phyloP scores from a whole-genome alignment of 2,329 filamentous ascomycete species.

The Xylaria sp. region DNA sequence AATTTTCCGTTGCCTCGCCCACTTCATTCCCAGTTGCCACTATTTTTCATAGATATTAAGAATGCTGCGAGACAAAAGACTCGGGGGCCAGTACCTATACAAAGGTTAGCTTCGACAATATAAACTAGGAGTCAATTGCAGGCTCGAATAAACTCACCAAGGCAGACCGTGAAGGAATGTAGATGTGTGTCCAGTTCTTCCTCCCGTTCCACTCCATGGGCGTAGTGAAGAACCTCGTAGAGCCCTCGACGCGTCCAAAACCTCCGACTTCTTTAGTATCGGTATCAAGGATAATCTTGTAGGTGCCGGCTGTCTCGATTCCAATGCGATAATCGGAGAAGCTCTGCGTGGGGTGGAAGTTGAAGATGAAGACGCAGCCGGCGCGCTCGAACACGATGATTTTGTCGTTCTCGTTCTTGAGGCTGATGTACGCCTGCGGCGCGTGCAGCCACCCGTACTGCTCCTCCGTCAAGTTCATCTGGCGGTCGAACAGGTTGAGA shows the following conservation, averaged over 20 bases:
- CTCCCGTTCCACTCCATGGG: conserved; percentile 89
- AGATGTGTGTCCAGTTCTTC: conserved; percentile 91
- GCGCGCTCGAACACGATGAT: conserved; percentile 95
- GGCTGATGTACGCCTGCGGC: conserved; percentile 87
- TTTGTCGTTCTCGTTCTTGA: conserved; percentile 95
- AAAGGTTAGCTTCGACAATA: conserved; percentile 19
- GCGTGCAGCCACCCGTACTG: conserved; percentile 92
- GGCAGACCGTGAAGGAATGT: conserved; percentile 84
- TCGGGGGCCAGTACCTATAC: conserved; percentile 65
- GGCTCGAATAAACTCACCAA: conserved; percentile 67
- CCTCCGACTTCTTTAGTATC: conserved; percentile 84
- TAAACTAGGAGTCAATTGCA: neutral
- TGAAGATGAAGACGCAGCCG: conserved; percentile 92
- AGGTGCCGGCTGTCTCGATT: conserved; percentile 84
- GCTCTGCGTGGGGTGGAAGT: conserved; percentile 87
- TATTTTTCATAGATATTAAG: conserved; percentile 12
- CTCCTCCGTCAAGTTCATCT: conserved; percentile 88
- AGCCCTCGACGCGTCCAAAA: conserved; percentile 77
- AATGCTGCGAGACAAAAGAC: conserved; percentile 50
- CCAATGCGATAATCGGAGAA: conserved; percentile 94
- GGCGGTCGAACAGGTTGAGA: conserved; percentile 91
- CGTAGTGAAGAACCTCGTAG: conserved; percentile 92
- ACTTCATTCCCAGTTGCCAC: neutral
- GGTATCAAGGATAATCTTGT: conserved; percentile 84
- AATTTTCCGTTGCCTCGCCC: neutral